Evolutionary conservation across 2,329 filamentous ascomycete genomes (phyloP).

Genomic region (Claviceps spartinae): DNA sequence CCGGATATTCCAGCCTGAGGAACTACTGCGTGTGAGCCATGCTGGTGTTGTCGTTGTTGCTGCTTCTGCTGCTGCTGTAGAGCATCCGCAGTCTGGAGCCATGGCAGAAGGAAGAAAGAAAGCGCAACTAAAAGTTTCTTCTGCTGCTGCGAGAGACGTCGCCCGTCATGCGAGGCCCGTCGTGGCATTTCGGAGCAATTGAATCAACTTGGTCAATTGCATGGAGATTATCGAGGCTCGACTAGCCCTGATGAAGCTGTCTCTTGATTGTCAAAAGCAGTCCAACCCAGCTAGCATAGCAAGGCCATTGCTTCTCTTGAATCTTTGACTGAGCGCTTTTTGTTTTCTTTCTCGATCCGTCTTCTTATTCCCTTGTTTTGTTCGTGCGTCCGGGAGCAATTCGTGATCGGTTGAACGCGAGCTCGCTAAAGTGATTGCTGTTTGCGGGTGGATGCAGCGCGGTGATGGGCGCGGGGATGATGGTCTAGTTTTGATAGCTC

Average conservation of each 20-base stretch:
- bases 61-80: slow-evolving; percentile 52
- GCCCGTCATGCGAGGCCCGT: slow-evolving; percentile 47
- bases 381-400: background rate
- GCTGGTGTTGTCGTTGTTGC: slow-evolving; percentile 13
- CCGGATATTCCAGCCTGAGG: background rate
- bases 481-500: background rate
- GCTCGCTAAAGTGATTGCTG: background rate
- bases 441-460: background rate
- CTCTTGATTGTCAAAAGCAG: background rate
- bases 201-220: background rate
- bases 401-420: background rate
- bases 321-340: background rate
- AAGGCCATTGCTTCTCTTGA: background rate
- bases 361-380: background rate
- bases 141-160: slow-evolving; percentile 30
- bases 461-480: background rate
- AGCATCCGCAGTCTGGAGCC: slow-evolving; percentile 42
- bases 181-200: slow-evolving; percentile 37
- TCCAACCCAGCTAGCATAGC: background rate
- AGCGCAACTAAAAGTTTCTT: slow-evolving; percentile 39
- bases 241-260: slow-evolving; percentile 2
- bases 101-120: slow-evolving; percentile 44
- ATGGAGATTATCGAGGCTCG: slow-evolving; percentile 1
- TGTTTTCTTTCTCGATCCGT: background rate
- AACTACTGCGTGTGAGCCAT: slow-evolving; percentile 1